These are phyloP conservation scores for Clonostachys sp. DNA, from an alignment of 2,329 filamentous ascomycete genomes.

Conservation along the genomic window DNA sequence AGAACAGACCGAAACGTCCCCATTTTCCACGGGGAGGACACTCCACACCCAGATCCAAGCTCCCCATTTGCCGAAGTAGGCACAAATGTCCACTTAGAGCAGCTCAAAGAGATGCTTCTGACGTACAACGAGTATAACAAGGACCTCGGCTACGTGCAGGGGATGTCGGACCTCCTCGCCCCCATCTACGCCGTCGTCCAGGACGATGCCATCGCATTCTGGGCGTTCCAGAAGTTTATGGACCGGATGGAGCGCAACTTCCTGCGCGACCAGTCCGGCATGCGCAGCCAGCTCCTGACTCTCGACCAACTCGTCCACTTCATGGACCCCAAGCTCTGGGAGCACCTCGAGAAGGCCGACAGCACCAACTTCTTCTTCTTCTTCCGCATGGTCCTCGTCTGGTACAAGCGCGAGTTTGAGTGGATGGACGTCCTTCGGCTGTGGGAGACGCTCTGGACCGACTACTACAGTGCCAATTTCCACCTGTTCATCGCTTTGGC, in stretches of 20 bases:
- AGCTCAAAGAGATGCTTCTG: constrained; percentile 98
- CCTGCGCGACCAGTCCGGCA: constrained; percentile 89
- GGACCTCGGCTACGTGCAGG: constrained; percentile 93
- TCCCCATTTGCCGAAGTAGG: constrained; percentile 90
- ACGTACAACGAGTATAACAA: constrained; percentile 99
- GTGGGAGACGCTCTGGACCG: constrained; percentile 95
- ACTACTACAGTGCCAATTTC: constrained; percentile 83
- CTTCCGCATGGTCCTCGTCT: constrained; percentile 97
- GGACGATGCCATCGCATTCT: constrained; percentile 95
- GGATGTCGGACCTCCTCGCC: constrained; percentile 94
- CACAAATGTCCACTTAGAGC: constrained; percentile 95
- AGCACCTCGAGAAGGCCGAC: constrained; percentile 83
- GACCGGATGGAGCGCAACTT: constrained; percentile 97
- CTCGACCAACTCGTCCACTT: constrained; percentile 94
- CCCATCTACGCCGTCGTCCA: constrained; percentile 97
- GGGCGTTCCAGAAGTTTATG: constrained; percentile 96
- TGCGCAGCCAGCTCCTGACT: constrained; percentile 85
- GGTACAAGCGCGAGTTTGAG: constrained; percentile 96
- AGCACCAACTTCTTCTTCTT: constrained; percentile 99
- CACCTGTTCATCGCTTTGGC: constrained; percentile 92
- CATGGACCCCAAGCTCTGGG: constrained; percentile 91
- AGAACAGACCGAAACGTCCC: constrained; percentile 91
- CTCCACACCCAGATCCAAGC: constrained; percentile 91
- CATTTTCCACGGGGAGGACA: constrained; percentile 95
- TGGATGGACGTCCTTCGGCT: constrained; percentile 83